Base-by-base conservation (phyloP, 306 rosid species). In the Hippophae gyantsensis region DNA sequence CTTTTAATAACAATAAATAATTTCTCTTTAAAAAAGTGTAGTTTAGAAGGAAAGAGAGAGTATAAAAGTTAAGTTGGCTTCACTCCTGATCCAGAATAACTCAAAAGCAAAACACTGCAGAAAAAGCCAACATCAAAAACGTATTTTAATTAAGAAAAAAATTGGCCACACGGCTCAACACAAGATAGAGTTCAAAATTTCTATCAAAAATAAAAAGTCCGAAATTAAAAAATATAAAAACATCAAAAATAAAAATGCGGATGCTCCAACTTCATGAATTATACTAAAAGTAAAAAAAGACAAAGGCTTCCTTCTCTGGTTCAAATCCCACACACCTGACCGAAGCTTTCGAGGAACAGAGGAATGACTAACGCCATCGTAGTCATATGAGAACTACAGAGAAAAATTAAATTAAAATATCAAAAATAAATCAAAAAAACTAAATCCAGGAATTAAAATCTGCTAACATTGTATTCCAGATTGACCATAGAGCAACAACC, bases 341-440 rank as follows among this genome's bases (percentile, higher is more conserved):
- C 95, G 90, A 61, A 84, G 62, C 72, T 82, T 87, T 56, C 95
- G 74, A 0, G 92, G 95, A 73, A 87, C 92, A 66, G 89, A 74
- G 57, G 80, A 72, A 61, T 73, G 85, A 76, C 66, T 70, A 58
- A 81, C 81, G 64, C 77, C 89, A 75, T 82, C 78, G 77, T 74
- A 53, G 50, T 75, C 78, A 56, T 69, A 47, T 3, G 56, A 46
- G 70, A 74, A 57, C 90, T 83, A 77, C 52, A 27, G 43, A 41
- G 0, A 7, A 54, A 58, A 40, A 1, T 6, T 18, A 13, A 57
- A 63, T 1, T 13, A 5, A 11, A 12, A 27, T 32, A 32, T 32
- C 38, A 32, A 43, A 6, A 13, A 25, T 1, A 32, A 75, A 43
- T 9, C 6, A 26, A 49, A 9, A 38, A 64, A 6, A 14, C 25